Base-by-base conservation (phyloP, 805 yeast species). In the Nakazawaea ernobii region DNA sequence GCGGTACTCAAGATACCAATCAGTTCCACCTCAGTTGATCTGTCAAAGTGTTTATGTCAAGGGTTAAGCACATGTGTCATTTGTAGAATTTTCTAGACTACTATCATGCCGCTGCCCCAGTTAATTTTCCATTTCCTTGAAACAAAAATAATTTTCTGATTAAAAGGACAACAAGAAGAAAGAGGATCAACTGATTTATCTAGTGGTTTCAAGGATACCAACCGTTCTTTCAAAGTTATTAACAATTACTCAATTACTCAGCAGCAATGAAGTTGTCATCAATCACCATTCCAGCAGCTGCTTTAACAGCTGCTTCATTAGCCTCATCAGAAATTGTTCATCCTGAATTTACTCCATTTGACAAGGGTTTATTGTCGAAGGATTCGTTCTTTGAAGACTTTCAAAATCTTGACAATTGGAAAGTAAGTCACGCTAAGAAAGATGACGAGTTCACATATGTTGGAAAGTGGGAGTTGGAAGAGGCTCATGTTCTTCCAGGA, bases 381-480 rank as follows among this genome's bases (percentile, higher is more conserved):
- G 71, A 71, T 14, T 70, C 86, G 2, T 77, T 82, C 58, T 81
- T 82, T 55, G 94, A 86, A 62, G 86, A 83, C 55, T 86, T 86
- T 53, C 65, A 61, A 47, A 65, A 63, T 40, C 58, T 59, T 30
- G 66, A 64, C 24, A 60, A 70, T 46, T 84, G 91, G 91, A 69
- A 67, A 49, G 70, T 75, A n/a, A 86, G 95, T 13, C 66, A 71
- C 42, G 78, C 78, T 8, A 66, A 61, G 53, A 75, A 71, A 53
- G 75, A 72, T 47, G 80, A 74, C 32, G 79, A 75, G 55, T 73
- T 75, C 54, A 59, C 80, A 2, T 88, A 85, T 59, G 73, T 62
- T 30, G 97, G 96, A 17, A 67, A 78, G 59, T 89, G 97, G 97
- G 67, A 68, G 7, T 70, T 90, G 37, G 89, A 83, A 60, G 86